Base-by-base conservation (phyloP, 2,329 filamentous ascomycete species). In the Chaetomiaceae sp. region DNA sequence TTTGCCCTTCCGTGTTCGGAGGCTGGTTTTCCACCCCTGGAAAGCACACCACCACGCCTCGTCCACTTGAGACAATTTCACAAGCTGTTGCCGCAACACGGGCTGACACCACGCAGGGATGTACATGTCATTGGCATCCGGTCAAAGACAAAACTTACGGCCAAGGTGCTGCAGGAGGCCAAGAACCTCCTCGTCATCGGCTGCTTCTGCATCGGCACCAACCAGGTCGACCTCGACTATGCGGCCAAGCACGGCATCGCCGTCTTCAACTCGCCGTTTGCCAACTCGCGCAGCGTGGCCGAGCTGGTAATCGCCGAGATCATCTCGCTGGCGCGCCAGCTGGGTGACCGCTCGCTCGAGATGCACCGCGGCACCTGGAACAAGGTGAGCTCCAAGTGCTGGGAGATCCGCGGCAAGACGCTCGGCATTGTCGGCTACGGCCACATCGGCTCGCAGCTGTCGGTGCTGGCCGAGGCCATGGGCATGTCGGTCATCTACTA, bases 131-230 rank as follows among this genome's bases (percentile, higher is more conserved):
- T 99, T 68, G 94, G 94, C 61, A 97, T 99, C 65, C 89, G 94
- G 61, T 97, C 92, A 55, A 99, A 99, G 78, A 99, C 94, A 31
- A 96, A 94, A 75, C 82, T 99, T 68, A 92, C 85, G 8, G 85
- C 88, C 59, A 86, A 85, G 65, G 89, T 99, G 25, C 80, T 99
- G 57, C 80, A 83, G 53, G 86, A 95, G 69, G 94, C 94, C 51
- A 95, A 91, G 76, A 95, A 96, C 70, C 81, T 99, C 50, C 87
- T 97, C 55, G 94, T 96, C 58, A 84, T 97, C 64, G 94, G 94
- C 57, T 99, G 94, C 76, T 99, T 99, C 81, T 99, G 94, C 72
- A 99, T 99, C 65, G 94, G 94, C 61, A 99, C 94, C 53, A 97
- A 95, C 75, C 91, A 95, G 71, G 91, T 96, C 61, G 87, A 95